Evolutionary conservation across 2,329 filamentous ascomycete genomes (phyloP), one percentile per base, ranked within the genome.

Genomic region (Tetracladium maxilliforme): DNA sequence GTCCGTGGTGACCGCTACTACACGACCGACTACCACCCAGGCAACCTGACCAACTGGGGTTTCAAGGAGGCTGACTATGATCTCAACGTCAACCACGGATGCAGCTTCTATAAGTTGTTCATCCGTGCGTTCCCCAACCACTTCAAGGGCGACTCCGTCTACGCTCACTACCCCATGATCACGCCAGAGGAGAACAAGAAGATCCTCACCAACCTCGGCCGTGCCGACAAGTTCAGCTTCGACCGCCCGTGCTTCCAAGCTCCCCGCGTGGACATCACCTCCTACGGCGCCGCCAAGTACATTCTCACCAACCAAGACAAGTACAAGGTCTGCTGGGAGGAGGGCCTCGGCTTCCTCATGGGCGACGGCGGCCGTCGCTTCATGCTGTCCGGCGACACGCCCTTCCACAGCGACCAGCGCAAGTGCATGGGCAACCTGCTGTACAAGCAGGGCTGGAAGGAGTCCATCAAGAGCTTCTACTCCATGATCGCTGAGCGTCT

Each of bases 91-190:
- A 77, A 86, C 50, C 71, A 86, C 41, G 82, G 81, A 25, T 84
- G 79, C 35, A 68, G 83, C 12, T 82, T 86, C 51, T 83, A 84
- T 57, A 87, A 87, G 56, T 62, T 92, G 14, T 76, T 84, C 44
- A 56, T 78, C 17, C 66, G 75, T 6, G 77, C 79, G 1, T 81
- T 90, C 57, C 82, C 81, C 1, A 63, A 77, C 35, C 74, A 82
- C 51, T 87, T 84, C 60, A 67, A 65, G 41, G 50, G 61, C 14
- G 74, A 87, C 52, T 83, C 76, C 1, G 69, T 83, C 26, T 87
- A 87, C 34, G 80, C 76, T 0, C 21, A 23, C 21, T 23, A 35
- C 18, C 34, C 36, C 24, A 62, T 72, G 42, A 70, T 65, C 2
- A 71, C 76, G 4, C 80, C 80, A 0, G 55, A 57, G 0, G 78